These are phyloP conservation scores for Fagus sylvatica DNA, from an alignment of 306 rosid genomes.

Conservation along the genomic window DNA sequence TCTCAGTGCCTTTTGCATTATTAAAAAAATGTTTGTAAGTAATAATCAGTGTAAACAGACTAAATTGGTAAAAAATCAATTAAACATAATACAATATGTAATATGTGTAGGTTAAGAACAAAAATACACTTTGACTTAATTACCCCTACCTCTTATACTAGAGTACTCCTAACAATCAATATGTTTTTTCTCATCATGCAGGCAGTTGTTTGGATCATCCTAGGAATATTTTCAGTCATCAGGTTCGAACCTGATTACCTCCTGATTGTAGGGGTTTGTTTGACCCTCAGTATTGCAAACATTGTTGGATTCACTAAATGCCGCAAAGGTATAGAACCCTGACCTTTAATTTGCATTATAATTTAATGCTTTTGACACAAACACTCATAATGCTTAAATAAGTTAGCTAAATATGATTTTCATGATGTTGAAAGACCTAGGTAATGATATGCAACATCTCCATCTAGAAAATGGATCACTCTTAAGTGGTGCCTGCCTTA, in stretches of 20 bases:
- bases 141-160: background rate
- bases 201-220: constrained; percentile 79
- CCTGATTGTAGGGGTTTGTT: constrained; percentile 11
- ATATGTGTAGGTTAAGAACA: too few species aligned
- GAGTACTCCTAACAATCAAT: too few species aligned
- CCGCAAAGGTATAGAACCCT: constrained; percentile 70
- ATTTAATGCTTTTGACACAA: background rate
- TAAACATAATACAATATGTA: too few species aligned
- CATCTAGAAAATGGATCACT: background rate
- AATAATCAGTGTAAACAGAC: background rate
- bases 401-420: background rate
- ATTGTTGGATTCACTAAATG: constrained; percentile 96
- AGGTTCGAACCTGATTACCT: constrained; percentile 7
- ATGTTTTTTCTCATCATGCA: constrained; percentile 16
- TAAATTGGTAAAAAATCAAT: too few species aligned
- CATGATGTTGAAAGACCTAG: background rate
- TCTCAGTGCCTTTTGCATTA: background rate
- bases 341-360: background rate
- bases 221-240: constrained; percentile 57
- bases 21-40: background rate
- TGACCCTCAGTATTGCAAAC: constrained; percentile 66
- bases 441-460: background rate
- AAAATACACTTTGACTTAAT: too few species aligned
- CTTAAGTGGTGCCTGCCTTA: background rate
- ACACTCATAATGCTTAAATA: background rate